These are phyloP conservation scores for Hydrangea macrophylla DNA, from an alignment of 148 eudicot genomes.

Conservation along the genomic window DNA sequence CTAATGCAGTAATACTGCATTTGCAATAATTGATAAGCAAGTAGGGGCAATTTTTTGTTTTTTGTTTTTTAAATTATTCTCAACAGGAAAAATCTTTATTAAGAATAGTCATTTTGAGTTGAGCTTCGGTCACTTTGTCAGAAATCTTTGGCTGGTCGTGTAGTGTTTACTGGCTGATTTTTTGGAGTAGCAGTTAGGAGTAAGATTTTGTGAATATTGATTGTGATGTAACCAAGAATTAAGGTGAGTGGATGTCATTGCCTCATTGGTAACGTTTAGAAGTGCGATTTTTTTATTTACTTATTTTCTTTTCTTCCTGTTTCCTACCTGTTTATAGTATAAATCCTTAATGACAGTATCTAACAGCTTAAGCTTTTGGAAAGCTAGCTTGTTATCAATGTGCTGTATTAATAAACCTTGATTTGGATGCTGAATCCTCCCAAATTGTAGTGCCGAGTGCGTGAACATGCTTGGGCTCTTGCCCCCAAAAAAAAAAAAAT, in stretches of 20 bases:
- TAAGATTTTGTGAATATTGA: neutral
- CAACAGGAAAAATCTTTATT: neutral
- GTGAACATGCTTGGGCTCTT: too few relatives aligned
- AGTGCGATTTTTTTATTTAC: neutral
- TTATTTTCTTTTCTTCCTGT: neutral
- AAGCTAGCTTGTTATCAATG: neutral
- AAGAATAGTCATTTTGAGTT: neutral
- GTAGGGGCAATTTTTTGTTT: neutral
- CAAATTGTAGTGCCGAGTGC: too few relatives aligned
- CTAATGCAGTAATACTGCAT: too few relatives aligned
- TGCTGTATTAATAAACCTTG: too few relatives aligned
- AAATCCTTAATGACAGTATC: too few relatives aligned
- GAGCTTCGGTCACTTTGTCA: neutral
- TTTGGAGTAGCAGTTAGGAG: neutral
- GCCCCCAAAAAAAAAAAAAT: too few relatives aligned
- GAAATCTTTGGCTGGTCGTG: neutral
- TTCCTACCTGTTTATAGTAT: too few relatives aligned
- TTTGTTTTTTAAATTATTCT: neutral
- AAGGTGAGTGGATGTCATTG: neutral
- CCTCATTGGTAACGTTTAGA: neutral
- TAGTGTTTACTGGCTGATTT: too few relatives aligned
- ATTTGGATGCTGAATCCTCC: too few relatives aligned
- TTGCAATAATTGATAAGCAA: neutral
- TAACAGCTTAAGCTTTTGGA: neutral
- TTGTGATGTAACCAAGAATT: neutral